Evolutionary conservation across 2,329 filamentous ascomycete species (phyloP).

Genomic region (Penicillium brasilianum): DNA sequence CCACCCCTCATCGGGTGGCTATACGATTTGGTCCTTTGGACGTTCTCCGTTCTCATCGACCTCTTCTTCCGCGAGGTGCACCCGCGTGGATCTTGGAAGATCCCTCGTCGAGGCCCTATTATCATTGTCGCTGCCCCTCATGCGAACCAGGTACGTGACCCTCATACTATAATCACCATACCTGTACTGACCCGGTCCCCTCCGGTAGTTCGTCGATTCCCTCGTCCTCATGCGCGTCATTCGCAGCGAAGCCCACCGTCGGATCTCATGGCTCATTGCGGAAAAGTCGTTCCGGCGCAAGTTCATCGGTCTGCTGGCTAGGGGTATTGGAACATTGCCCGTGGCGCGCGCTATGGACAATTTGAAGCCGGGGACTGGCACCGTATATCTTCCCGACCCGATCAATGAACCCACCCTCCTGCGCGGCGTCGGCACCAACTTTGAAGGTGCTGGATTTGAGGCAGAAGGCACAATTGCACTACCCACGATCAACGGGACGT

Average conservation of each 20-base stretch:
- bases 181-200: constrained; percentile 16
- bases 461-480: constrained; percentile 84
- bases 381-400: constrained; percentile 87
- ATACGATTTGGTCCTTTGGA: constrained; percentile 57
- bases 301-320: constrained; percentile 87
- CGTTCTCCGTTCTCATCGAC: constrained; percentile 74
- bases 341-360: constrained; percentile 90
- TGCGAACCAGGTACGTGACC: constrained; percentile 78
- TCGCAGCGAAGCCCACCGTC: constrained; percentile 81
- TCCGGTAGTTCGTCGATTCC: constrained; percentile 83
- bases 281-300: constrained; percentile 90
- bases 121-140: constrained; percentile 97
- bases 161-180: background rate
- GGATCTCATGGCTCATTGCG: constrained; percentile 90
- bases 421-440: constrained; percentile 79
- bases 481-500: constrained; percentile 79
- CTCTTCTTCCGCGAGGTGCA: constrained; percentile 98
- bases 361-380: constrained; percentile 77
- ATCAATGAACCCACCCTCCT: constrained; percentile 81
- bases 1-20: constrained; percentile 55
- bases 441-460: constrained; percentile 73
- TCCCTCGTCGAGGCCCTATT: constrained; percentile 84
- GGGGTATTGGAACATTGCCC: constrained; percentile 86
- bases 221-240: constrained; percentile 91
- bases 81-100: constrained; percentile 91